Evolutionary conservation across 495 filamentous ascomycete genomes (phyloP).

Genomic region (Lasiosphaeris hirsuta): DNA sequence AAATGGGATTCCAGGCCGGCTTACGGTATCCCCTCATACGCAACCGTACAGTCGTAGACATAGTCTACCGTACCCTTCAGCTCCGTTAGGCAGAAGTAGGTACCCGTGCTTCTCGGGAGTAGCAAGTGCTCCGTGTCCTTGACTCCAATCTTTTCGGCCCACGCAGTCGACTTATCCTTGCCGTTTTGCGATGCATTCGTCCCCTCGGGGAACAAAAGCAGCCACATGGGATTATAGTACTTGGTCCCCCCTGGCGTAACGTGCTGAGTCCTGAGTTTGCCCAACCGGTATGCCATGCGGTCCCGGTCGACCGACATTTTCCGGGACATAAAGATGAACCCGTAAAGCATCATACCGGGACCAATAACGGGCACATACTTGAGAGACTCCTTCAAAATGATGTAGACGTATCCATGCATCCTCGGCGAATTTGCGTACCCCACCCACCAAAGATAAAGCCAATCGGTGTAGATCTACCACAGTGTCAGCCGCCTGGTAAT

Average conservation of each 20-base stretch:
- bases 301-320: conserved; percentile 78
- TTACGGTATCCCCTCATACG: conserved; percentile 77
- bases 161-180: conserved; percentile 57
- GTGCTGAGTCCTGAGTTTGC: conserved; percentile 59
- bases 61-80: conserved; percentile 68
- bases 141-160: conserved; percentile 66
- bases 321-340: conserved; percentile 80
- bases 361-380: conserved; percentile 74
- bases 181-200: conserved; percentile 72
- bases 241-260: conserved; percentile 50
- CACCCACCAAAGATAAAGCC: conserved; percentile 87
- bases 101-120: conserved; percentile 72
- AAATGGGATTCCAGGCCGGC: conserved; percentile 23
- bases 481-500: not conserved
- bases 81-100: conserved; percentile 71
- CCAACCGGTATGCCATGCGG: conserved; percentile 62
- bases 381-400: conserved; percentile 79
- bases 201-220: conserved; percentile 80
- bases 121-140: conserved; percentile 64
- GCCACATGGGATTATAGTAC: conserved; percentile 75
- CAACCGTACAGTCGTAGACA: conserved; percentile 82
- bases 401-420: conserved; percentile 80
- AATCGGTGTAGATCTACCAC: conserved; percentile 72
- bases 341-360: conserved; percentile 75
- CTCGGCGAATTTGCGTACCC: conserved; percentile 63